Conservation (phyloP, 169 alveolate species). For the Plasmodium cynomolgi region DNA sequence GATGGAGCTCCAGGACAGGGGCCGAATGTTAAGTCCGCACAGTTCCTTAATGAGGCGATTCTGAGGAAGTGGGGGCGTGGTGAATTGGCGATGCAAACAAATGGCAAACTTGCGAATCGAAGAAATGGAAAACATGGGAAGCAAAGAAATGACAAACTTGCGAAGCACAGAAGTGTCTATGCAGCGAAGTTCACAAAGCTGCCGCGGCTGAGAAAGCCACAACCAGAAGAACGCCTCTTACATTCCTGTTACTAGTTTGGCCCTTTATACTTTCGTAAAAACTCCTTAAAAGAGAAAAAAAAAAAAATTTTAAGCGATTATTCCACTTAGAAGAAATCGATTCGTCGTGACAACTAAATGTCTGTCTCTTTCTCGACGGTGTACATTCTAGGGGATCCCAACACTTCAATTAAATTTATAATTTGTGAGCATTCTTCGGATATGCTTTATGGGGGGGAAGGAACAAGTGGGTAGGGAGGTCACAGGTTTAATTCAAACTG, state of each 20-base stretch:
- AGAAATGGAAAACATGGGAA: too few relatives aligned
- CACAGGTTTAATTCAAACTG: neutral
- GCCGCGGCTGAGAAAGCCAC: neutral
- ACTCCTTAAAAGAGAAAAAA: slow-evolving; percentile 38
- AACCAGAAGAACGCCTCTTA: neutral
- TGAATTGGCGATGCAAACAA: neutral
- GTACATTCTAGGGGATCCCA: slow-evolving; percentile 73
- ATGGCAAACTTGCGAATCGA: neutral
- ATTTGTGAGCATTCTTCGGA: slow-evolving; percentile 76
- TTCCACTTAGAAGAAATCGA: neutral
- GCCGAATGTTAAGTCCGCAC: slow-evolving; percentile 32
- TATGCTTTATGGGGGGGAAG: neutral
- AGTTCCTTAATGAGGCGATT: slow-evolving; percentile 27
- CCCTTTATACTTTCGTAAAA: slow-evolving; percentile 60
- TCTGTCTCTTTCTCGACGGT: neutral
- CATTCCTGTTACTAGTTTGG: slow-evolving; percentile 43
- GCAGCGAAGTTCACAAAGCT: neutral
- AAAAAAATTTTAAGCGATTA: neutral
- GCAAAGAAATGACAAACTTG: neutral
- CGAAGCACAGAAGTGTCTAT: neutral
- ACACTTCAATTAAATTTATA: slow-evolving; percentile 62
- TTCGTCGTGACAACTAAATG: neutral
- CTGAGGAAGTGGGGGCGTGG: neutral
- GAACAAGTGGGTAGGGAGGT: neutral
- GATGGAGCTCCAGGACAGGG: slow-evolving; percentile 54